Base-by-base conservation (phyloP, 176 grass and related monocot genomes). In the Carex littledalei region DNA sequence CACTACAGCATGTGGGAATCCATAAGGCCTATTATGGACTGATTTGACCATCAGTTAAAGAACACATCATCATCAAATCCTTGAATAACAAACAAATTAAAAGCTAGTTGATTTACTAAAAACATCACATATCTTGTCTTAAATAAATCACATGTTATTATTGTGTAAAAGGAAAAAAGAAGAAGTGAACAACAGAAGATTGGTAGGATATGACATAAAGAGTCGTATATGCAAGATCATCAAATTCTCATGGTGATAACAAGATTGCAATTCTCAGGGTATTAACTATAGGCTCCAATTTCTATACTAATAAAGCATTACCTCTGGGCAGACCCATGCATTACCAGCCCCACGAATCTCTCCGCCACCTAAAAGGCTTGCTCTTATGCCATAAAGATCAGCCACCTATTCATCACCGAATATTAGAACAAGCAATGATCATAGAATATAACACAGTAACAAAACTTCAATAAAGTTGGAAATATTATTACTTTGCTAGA, bases 321-420 rank as follows among this genome's bases (percentile, higher is more conserved):
- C 96, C 93, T 98, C 93, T 71, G 91, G 90, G 84, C 96, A 98
- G 89, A 98, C 88, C 93, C 93, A 98, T 79, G 81, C 93, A 84
- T 93, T 98, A 86, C 96, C 96, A 91, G 96, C 96, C 43, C 96
- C 96, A 82, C 96, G 93, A 86, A 98, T 98, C 90, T 98, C 96
- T 84, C 96, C 93, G 66, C 89, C 96, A 87, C 95, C 93, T 84
- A 98, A 90, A 72, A 98, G 91, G 88, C 91, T 92, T 86, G 93
- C 93, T 90, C 96, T 94, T 67, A 98, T 98, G 78, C 96, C 96
- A 92, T 98, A 98, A n/a, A 98, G 89, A 82, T 98, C 96, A 78
- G 88, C 96, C 75, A 98, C 91, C 96, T 98, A 84, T 52, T 53
- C 26, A 76, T 29, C 20, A 54, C 72, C 72, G 5, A 54, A 76